Evolutionary conservation across 768 basidiomycete genomes (phyloP).

Genomic region (Lactarius psammicola): DNA sequence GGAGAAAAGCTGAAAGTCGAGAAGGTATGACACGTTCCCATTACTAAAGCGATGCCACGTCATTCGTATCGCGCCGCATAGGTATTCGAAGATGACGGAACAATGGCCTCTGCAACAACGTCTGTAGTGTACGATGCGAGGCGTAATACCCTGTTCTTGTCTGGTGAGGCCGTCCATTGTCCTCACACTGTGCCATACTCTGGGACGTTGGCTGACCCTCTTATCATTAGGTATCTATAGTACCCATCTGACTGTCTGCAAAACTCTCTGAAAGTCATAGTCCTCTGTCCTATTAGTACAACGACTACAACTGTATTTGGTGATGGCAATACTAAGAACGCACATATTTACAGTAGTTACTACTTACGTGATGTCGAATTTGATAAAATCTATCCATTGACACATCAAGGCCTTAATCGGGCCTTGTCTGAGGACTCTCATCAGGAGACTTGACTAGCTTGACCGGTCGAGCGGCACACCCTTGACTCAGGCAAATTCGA

Average conservation of each 20-base stretch:
- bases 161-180: slow-evolving; percentile 46
- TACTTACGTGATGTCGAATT: background rate
- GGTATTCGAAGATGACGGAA: slow-evolving; percentile 70
- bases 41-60: background rate
- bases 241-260: slow-evolving; percentile 17
- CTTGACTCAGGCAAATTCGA: background rate
- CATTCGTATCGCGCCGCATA: slow-evolving; percentile 33
- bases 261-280: background rate
- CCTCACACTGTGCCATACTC: background rate
- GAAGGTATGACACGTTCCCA: slow-evolving; percentile 41
- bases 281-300: background rate
- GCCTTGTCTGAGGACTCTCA: no score
- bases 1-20: slow-evolving; percentile 59
- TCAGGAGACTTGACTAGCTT: background rate
- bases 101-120: slow-evolving; percentile 54
- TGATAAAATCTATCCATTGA: background rate
- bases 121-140: slow-evolving; percentile 54
- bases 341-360: background rate
- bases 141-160: slow-evolving; percentile 52
- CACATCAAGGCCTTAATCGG: background rate
- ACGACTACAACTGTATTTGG: background rate
- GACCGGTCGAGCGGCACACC: background rate
- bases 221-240: slow-evolving; percentile 3
- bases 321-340: no score
- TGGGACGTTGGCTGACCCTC: background rate